phyloP scores from a whole-genome alignment of 2,329 filamentous ascomycete species.

The Phoma sp. region DNA sequence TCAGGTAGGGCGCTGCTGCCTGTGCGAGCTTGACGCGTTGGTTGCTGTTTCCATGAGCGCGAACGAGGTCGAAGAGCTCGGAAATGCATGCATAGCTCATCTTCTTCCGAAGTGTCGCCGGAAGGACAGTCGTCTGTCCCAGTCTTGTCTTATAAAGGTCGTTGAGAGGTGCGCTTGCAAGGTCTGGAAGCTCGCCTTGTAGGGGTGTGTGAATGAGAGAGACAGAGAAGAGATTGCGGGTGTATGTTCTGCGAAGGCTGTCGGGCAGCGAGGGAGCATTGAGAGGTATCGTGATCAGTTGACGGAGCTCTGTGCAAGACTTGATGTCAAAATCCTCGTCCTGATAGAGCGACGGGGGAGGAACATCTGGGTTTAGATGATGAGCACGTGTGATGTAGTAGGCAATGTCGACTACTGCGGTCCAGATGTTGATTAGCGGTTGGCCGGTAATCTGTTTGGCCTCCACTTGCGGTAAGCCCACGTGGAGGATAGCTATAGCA shows the following conservation, averaged over 20 bases:
- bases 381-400: constrained; percentile 49
- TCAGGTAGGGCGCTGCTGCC: constrained; percentile 79
- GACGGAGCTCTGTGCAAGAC: constrained; percentile 72
- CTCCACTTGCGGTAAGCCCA: constrained; percentile 62
- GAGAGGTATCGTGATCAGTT: constrained; percentile 76
- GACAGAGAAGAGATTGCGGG: constrained; percentile 77
- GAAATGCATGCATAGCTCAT: constrained; percentile 84
- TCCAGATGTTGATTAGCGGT: constrained; percentile 66
- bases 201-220: constrained; percentile 81
- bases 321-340: constrained; percentile 85
- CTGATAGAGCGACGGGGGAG: constrained; percentile 41
- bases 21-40: constrained; percentile 69
- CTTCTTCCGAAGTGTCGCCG: constrained; percentile 67
- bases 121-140: constrained; percentile 74
- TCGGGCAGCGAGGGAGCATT: constrained; percentile 71
- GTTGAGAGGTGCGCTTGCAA: constrained; percentile 61
- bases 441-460: constrained; percentile 42
- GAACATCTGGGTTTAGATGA: constrained; percentile 44
- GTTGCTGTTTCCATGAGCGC: constrained; percentile 55
- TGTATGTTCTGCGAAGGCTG: constrained; percentile 70
- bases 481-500: constrained; percentile 70
- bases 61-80: constrained; percentile 67
- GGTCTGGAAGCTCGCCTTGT: constrained; percentile 62
- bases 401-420: constrained; percentile 50
- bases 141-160: constrained; percentile 69